These are phyloP conservation scores for Cryptococcus maquisensis DNA, from an alignment of 1,284 basidiomycete genomes.

Conservation along the genomic window DNA sequence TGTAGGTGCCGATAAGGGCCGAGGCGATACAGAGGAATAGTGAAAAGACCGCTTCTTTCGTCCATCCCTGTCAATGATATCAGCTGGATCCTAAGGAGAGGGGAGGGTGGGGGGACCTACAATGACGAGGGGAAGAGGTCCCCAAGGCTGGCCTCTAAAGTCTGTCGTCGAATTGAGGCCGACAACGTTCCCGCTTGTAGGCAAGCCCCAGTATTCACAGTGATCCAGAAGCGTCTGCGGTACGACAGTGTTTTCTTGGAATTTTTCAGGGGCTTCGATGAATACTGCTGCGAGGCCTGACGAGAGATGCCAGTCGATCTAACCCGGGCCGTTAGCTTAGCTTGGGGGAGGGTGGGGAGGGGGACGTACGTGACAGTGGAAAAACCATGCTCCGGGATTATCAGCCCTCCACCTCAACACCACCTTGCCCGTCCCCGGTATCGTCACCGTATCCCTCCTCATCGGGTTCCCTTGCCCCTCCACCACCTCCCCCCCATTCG, in stretches of 20 bases:
- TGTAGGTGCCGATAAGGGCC: slow-evolving; percentile 71
- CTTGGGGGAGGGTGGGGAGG: not conserved
- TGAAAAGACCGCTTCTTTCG: slow-evolving; percentile 71
- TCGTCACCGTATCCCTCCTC: slow-evolving; percentile 63
- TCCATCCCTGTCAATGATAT: slow-evolving; percentile 59
- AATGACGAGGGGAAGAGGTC: slow-evolving; percentile 58
- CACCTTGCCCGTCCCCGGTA: slow-evolving; percentile 50
- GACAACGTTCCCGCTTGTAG: slow-evolving; percentile 63
- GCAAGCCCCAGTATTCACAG: slow-evolving; percentile 61
- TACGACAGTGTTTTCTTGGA: slow-evolving; percentile 32
- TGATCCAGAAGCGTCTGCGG: slow-evolving; percentile 56
- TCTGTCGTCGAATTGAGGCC: slow-evolving; percentile 43
- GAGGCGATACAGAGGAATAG: slow-evolving; percentile 80
- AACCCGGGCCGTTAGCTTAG: not conserved
- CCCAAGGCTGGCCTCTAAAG: slow-evolving; percentile 58
- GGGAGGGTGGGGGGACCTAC: slow-evolving; percentile 20
- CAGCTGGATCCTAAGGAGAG: not conserved
- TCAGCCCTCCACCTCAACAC: slow-evolving; percentile 52
- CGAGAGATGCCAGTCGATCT: slow-evolving; percentile 46
- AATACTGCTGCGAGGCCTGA: slow-evolving; percentile 50
- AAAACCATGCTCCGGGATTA: slow-evolving; percentile 55
- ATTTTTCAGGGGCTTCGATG: slow-evolving; percentile 45
- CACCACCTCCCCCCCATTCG: slow-evolving; percentile 56
- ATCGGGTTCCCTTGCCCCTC: slow-evolving; percentile 77
- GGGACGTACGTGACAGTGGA: slow-evolving; percentile 44